Evolutionary conservation across 345 rosid genomes (phyloP), one percentile per base, ranked within the genome.

Genomic region (Dipteronia dyeriana): DNA sequence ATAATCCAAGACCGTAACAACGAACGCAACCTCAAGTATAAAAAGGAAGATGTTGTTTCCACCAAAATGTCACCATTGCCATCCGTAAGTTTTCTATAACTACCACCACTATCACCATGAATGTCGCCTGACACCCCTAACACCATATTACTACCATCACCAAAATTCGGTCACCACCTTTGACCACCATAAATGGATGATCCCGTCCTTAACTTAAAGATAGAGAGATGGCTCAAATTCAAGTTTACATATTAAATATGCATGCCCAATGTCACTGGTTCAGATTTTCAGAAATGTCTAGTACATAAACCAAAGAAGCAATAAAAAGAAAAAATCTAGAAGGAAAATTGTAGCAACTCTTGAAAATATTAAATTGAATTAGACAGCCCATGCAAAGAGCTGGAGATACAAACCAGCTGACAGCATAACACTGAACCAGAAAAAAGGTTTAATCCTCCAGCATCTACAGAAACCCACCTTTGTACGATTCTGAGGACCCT

Each of bases 401-500:
- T 16, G 23, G 23, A 38, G 31, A 22, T 16, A 34, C 71, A 16
- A 70, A 38, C 71, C 53, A 34, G 49, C 34, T 7, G 23, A n/a
- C 9, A 0, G 14, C 53, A 72, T 9, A 66, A 75, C 26, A 59
- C 7, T 31, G 31, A 51, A 63, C 22, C 47, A 70, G 4, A 74
- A 4, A 59, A 19, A 49, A 75, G 57, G 74, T 47, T 73, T 41
- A 71, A 66, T 59, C 63, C 63, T 59, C 63, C 63, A 59, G 20
- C 63, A 59, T 22, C 5, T 14, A 67, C 7, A 47, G 69, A 57
- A 80, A 78, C 89, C 76, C 72, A 92, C 97, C 95, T 91, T 95
- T 11, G 87, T 91, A 60, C 93, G 93, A 77, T 89, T 93, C 78
- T 89, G 97, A 66, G 95, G 90, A 68, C 87, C 93, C 74, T 90